Evolutionary conservation across 2,329 filamentous ascomycete species (phyloP).

Genomic region (Helotiales sp.): DNA sequence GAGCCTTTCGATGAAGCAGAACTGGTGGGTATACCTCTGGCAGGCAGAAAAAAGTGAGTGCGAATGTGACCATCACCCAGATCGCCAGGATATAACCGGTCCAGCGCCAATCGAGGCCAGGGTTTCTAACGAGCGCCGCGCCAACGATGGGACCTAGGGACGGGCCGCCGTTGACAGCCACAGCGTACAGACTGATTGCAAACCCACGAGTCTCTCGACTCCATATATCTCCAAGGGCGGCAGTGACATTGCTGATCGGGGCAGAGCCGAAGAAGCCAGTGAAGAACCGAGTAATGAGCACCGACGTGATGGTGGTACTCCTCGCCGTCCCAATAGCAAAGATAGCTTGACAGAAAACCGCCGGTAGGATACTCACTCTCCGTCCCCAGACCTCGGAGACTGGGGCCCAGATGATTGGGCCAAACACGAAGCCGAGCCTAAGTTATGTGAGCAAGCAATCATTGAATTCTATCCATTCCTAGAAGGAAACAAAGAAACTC

Average conservation of each 20-base stretch:
- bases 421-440: conserved; percentile 44
- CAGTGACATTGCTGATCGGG: conserved; percentile 61
- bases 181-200: background rate
- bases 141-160: conserved; percentile 36
- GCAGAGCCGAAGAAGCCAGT: conserved; percentile 62
- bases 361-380: conserved; percentile 58
- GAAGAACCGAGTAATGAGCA: conserved; percentile 68
- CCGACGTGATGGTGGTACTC: conserved; percentile 54
- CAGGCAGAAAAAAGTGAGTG: conserved; percentile 40
- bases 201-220: conserved; percentile 48
- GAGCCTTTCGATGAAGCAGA: conserved; percentile 40
- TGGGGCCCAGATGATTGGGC: conserved; percentile 63
- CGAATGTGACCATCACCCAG: conserved; percentile 43
- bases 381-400: conserved; percentile 62
- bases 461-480: too few relatives aligned
- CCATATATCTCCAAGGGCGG: conserved; percentile 64
- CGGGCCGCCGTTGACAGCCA: conserved; percentile 63
- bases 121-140: conserved; percentile 28
- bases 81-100: conserved; percentile 40
- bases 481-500: too few relatives aligned
- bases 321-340: conserved; percentile 63
- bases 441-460: too few relatives aligned
- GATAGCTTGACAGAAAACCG: conserved; percentile 55
- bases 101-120: conserved; percentile 42
- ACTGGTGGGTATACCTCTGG: conserved; percentile 47